These are phyloP conservation scores for Stygiomarasmius scandens DNA, from an alignment of 1,284 basidiomycete genomes.

Conservation along the genomic window DNA sequence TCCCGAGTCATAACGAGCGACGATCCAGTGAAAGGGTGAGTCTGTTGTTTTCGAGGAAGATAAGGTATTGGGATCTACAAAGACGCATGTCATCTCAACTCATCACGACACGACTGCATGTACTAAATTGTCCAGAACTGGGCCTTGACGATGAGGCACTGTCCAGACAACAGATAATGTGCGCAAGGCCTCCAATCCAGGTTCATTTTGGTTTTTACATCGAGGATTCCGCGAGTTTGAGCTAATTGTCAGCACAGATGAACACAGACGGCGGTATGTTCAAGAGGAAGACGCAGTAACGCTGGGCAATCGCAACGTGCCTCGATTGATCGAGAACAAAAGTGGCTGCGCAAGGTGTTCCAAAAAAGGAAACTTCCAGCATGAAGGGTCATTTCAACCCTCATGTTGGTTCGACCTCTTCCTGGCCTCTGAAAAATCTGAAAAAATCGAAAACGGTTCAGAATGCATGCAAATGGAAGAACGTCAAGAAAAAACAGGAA, in stretches of 20 bases:
- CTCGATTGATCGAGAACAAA: constrained; percentile 7
- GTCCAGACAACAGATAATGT: too few species aligned
- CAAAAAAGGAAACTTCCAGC: constrained; percentile 18
- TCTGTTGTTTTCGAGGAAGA: too few species aligned
- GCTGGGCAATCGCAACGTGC: not conserved
- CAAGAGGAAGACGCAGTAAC: not conserved
- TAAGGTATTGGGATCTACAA: too few species aligned
- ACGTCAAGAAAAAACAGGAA: constrained; percentile 18
- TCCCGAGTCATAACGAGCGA: too few species aligned
- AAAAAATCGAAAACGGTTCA: constrained; percentile 3
- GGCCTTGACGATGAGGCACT: too few species aligned
- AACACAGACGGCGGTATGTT: not conserved
- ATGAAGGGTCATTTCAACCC: not conserved
- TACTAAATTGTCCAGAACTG: too few species aligned
- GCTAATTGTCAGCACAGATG: not conserved
- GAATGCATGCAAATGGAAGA: not conserved
- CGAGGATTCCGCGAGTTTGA: not conserved
- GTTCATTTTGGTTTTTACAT: too few species aligned
- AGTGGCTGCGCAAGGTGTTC: constrained; percentile 10
- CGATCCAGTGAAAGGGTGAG: too few species aligned
- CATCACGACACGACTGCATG: too few species aligned
- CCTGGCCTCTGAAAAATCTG: constrained; percentile 4
- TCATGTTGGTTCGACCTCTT: constrained; percentile 4
- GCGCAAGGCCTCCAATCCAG: too few species aligned
- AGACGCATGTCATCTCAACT: too few species aligned